phyloP scores from a whole-genome alignment of 1,284 basidiomycete genomes.

The Sphagnurus paluster region DNA sequence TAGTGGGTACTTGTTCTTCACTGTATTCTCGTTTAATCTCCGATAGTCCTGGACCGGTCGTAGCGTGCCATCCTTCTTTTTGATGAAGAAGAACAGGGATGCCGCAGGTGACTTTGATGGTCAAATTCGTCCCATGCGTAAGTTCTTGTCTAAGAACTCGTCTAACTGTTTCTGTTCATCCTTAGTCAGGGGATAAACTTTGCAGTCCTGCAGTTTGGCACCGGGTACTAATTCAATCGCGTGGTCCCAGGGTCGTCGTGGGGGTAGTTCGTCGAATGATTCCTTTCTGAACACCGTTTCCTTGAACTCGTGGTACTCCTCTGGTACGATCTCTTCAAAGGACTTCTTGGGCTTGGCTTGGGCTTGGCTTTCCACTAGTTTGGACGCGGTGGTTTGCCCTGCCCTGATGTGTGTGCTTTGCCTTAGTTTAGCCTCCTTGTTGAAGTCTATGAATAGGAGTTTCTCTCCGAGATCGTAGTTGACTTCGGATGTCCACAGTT shows the following conservation, averaged over 20 bases:
- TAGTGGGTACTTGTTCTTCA: slow-evolving; percentile 36
- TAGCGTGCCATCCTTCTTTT: slow-evolving; percentile 40
- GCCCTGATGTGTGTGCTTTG: too few relatives aligned
- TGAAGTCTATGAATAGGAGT: too few relatives aligned
- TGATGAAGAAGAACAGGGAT: slow-evolving; percentile 43
- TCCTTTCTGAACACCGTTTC: too few relatives aligned
- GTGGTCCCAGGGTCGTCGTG: slow-evolving; percentile 6
- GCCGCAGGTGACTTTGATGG: slow-evolving; percentile 29
- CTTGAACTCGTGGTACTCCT: too few relatives aligned
- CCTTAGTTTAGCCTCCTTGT: too few relatives aligned
- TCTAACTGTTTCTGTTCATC: slow-evolving; percentile 16
- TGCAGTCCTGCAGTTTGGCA: slow-evolving; percentile 2
- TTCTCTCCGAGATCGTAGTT: too few relatives aligned
- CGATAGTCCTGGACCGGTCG: slow-evolving; percentile 36
- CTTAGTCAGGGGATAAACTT: neutral
- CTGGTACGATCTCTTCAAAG: too few relatives aligned
- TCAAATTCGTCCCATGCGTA: slow-evolving; percentile 24
- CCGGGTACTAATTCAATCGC: neutral
- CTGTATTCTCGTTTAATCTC: slow-evolving; percentile 33
- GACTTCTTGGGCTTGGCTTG: too few relatives aligned
- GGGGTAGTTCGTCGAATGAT: slow-evolving; percentile 8
- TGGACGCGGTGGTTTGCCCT: too few relatives aligned
- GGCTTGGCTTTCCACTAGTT: too few relatives aligned
- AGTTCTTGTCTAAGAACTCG: slow-evolving; percentile 33
- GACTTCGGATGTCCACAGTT: too few relatives aligned